Conservation (phyloP, 257 asterid species). For the Sherardia arvensis region DNA sequence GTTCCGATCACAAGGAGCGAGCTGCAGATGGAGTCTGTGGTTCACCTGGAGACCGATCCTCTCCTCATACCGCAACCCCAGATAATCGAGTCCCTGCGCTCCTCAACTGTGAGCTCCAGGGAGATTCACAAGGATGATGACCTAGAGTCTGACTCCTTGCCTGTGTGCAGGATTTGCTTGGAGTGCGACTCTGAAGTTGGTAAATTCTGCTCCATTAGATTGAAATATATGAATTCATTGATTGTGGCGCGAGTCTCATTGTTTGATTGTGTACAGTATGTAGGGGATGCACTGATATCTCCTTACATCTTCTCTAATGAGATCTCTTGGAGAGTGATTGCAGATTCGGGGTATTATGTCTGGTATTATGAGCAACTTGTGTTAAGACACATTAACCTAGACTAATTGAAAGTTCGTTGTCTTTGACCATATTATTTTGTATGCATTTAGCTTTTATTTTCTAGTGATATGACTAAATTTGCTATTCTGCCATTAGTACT, state of each 20-base stretch:
- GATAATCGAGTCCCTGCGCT: neutral
- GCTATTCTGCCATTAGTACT: too few relatives aligned
- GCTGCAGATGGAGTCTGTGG: conserved; percentile 29
- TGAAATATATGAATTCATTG: neutral
- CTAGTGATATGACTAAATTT: too few relatives aligned
- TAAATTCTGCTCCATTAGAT: neutral
- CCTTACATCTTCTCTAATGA: too few relatives aligned
- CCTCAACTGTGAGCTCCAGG: conserved; percentile 8
- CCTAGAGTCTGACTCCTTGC: conserved; percentile 35
- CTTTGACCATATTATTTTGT: too few relatives aligned
- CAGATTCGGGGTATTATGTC: too few relatives aligned
- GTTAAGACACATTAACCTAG: too few relatives aligned
- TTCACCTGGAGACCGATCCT: conserved; percentile 40
- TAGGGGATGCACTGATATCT: conserved; percentile 43
- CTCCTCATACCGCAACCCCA: conserved; percentile 20
- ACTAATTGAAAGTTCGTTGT: too few relatives aligned
- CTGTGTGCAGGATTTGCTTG: conserved; percentile 47
- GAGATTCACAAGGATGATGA: conserved; percentile 29
- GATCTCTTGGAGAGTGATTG: too few relatives aligned
- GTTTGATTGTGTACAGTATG: conserved; percentile 3
- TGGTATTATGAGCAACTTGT: too few relatives aligned
- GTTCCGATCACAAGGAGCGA: conserved; percentile 26
- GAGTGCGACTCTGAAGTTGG: conserved; percentile 35
- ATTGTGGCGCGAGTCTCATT: neutral
- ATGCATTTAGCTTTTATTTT: too few relatives aligned